Base-by-base conservation (phyloP, 192 early-diverging fungal species). In the Gigaspora rosea region DNA sequence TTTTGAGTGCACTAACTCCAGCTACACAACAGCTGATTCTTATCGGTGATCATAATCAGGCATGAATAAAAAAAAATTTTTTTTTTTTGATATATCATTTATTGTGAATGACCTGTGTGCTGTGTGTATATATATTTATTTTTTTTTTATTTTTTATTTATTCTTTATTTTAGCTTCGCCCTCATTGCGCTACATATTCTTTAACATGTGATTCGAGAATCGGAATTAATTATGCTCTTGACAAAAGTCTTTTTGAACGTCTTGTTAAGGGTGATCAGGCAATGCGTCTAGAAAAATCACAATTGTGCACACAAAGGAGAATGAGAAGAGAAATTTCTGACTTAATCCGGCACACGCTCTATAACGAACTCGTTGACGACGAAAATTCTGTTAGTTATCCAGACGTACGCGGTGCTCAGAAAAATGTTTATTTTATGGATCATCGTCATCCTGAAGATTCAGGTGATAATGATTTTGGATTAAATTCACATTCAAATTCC, bases 21-120 rank as follows among this genome's bases (percentile, higher is more conserved):
- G 84, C 85, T 8, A 82, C 87, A 0, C 85, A 89, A 49, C 88
- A 89, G 67, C 36, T 89, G 18, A 86, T 89, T 51, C 73, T 89
- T 8, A 89, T 89, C 58, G 88, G 88, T 15, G 85, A 87, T 54
- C 80, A 78, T 61, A 46, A 74, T 49, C 83, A 85, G 68, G 10
- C 20, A 56, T n/a, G 52, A 4, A 13, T 4, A 4, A 56, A 56
- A 52, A 52, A 13, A 2, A 52, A 15, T 5, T 13, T 13, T 52
- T 52, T 13, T 52, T 15, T 52, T 52, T 27, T 27, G 27, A 27
- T 52, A 52, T 52, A 13, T 52, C 51, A 46, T 46, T 11, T 65
- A 1, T 11, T 5, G 7, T 8, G n/a, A n/a, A n/a, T n/a, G n/a
- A n/a, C n/a, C n/a, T n/a, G n/a, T n/a, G n/a, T n/a, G n/a, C n/a